Evolutionary conservation across 1,139 yeast species (phyloP).

Genomic region (Pichia sp.): DNA sequence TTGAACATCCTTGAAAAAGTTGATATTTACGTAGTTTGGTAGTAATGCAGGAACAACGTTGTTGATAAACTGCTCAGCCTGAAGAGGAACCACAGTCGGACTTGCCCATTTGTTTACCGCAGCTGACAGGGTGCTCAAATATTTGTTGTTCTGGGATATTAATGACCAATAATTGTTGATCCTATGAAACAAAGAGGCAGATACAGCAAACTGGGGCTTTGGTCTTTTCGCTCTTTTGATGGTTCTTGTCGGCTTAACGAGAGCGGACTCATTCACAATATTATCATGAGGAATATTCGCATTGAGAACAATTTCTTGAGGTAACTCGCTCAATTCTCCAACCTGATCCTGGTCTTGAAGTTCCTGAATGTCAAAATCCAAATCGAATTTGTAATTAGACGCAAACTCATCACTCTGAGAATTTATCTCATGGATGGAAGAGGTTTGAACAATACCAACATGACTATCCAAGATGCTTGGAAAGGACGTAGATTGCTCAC

Average conservation of each 20-base stretch:
- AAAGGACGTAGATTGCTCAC: background rate
- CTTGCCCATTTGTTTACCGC: background rate
- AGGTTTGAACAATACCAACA: background rate
- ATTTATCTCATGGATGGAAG: background rate
- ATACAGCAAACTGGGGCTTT: constrained; percentile 4
- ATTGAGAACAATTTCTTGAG: background rate
- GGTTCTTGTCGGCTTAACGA: background rate
- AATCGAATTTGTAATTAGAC: background rate
- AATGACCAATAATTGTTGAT: constrained; percentile 1
- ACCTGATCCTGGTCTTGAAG: background rate
- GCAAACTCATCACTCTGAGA: background rate
- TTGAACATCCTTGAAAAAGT: constrained; percentile 7
- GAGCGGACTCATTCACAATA: background rate
- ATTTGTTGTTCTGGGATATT: background rate
- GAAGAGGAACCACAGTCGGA: background rate
- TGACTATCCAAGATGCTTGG: background rate
- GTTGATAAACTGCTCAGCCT: background rate
- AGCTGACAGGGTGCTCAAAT: background rate
- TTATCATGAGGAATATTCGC: background rate
- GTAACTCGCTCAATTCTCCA: background rate
- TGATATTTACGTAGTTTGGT: constrained; percentile 9
- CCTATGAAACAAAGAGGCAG: background rate
- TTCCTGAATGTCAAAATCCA: background rate
- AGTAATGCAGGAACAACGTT: constrained; percentile 8
- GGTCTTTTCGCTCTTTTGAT: constrained; percentile 5